Evolutionary conservation across 2,329 filamentous ascomycete genomes (phyloP).

Genomic region (Aspergillus phoenicis): DNA sequence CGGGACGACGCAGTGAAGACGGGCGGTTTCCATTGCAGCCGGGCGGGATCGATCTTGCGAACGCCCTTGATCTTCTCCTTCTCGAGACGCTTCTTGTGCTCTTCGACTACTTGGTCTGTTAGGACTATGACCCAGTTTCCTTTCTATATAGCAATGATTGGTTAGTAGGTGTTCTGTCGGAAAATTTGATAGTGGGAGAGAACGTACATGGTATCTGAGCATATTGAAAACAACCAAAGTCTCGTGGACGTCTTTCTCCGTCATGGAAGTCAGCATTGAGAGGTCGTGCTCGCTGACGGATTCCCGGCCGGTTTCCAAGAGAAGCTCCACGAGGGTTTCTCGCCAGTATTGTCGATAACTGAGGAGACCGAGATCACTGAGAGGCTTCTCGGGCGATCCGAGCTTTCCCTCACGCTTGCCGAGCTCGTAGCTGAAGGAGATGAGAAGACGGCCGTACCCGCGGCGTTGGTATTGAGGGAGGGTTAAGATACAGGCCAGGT

Average conservation of each 20-base stretch:
- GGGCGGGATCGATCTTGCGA: slow-evolving; percentile 71
- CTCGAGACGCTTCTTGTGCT: slow-evolving; percentile 70
- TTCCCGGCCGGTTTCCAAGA: slow-evolving; percentile 70
- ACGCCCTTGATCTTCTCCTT: slow-evolving; percentile 79
- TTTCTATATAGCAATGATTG: slow-evolving; percentile 53
- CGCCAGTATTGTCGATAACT: slow-evolving; percentile 98
- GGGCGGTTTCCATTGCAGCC: slow-evolving; percentile 92
- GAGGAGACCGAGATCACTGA: slow-evolving; percentile 88
- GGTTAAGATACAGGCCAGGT: slow-evolving; percentile 96
- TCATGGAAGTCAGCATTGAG: slow-evolving; percentile 82
- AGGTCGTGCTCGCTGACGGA: slow-evolving; percentile 81
- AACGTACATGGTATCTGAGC: slow-evolving; percentile 77
- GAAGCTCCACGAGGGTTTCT: slow-evolving; percentile 84
- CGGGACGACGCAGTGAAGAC: slow-evolving; percentile 86
- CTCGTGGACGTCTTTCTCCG: slow-evolving; percentile 94
- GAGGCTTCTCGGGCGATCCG: slow-evolving; percentile 92
- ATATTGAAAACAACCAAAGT: slow-evolving; percentile 92
- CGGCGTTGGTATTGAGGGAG: slow-evolving; percentile 95
- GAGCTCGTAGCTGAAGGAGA: slow-evolving; percentile 96
- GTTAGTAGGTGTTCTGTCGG: slow-evolving; percentile 18
- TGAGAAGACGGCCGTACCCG: slow-evolving; percentile 88
- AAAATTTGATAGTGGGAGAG: neutral
- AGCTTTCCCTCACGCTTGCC: slow-evolving; percentile 94
- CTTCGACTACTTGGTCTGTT: slow-evolving; percentile 75
- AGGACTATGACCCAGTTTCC: slow-evolving; percentile 96